Evolutionary conservation across 73 alveolate species (phyloP), one percentile per base, ranked within the genome.

Genomic region (Urostyla sp.): DNA sequence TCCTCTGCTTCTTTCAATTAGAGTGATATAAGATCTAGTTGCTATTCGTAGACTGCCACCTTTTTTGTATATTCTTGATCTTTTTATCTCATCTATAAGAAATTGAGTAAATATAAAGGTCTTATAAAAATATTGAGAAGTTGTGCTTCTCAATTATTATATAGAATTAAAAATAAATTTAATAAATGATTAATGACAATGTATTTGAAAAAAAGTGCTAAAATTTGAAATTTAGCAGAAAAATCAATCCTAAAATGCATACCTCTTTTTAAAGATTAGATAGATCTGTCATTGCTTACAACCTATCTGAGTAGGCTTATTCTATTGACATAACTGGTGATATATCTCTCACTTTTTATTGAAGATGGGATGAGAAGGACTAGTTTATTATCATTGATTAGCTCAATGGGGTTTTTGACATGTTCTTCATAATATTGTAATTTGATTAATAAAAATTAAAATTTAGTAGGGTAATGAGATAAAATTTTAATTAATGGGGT

Each of bases 401-500:
- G 26, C 44, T 63, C 44, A 63, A 43, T 1, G 79, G 50, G 8
- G 59, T 38, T 40, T 63, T 63, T 27, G 79, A 38, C 20, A 38
- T 35, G 31, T 50, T 63, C 79, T 63, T 63, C 79, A 63, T 63
- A 63, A n/a, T n/a, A n/a, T n/a, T n/a, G n/a, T n/a, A n/a, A n/a
- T n/a, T n/a, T n/a, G n/a, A n/a, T n/a, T n/a, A n/a, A n/a, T n/a
- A n/a, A n/a, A n/a, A n/a, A n/a, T n/a, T n/a, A n/a, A n/a, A n/a
- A n/a, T n/a, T n/a, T n/a, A n/a, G n/a, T n/a, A n/a, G n/a, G n/a
- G n/a, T n/a, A n/a, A n/a, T n/a, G n/a, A n/a, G n/a, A n/a, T n/a
- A n/a, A n/a, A n/a, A n/a, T n/a, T n/a, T n/a, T n/a, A n/a, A n/a
- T n/a, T n/a, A n/a, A n/a, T n/a, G n/a, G n/a, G n/a, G n/a, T n/a